These are phyloP conservation scores for Cenococcum geophilum DNA, from an alignment of 495 filamentous ascomycete species.

Conservation along the genomic window DNA sequence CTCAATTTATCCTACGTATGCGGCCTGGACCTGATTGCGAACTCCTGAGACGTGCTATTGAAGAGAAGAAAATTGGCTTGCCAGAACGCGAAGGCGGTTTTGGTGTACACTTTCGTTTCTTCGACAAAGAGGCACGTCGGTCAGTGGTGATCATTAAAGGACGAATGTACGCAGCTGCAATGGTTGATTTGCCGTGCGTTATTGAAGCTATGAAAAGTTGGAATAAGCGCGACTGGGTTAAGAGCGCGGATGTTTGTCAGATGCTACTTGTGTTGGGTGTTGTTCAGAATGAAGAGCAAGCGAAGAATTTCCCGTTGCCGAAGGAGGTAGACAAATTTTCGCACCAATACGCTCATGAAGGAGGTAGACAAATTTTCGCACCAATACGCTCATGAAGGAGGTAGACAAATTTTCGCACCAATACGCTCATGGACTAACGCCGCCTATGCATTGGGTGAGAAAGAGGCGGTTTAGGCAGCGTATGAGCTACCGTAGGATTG, in stretches of 20 bases:
- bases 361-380: constrained; percentile 57
- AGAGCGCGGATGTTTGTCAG: constrained; percentile 89
- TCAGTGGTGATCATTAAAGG: constrained; percentile 64
- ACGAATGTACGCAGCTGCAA: constrained; percentile 65
- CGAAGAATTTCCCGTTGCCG: constrained; percentile 59
- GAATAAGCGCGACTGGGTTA: constrained; percentile 87
- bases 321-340: constrained; percentile 54
- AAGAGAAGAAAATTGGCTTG: constrained; percentile 65
- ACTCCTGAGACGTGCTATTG: constrained; percentile 63
- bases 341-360: constrained; percentile 65
- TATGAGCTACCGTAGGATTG: constrained; percentile 74
- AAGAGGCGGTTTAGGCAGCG: constrained; percentile 82
- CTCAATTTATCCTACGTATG: constrained; percentile 86
- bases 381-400: constrained; percentile 66
- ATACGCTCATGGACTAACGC: constrained; percentile 88
- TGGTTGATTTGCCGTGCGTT: constrained; percentile 87
- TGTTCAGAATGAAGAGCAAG: constrained; percentile 67
- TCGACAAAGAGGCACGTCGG: constrained; percentile 67
- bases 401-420: constrained; percentile 59
- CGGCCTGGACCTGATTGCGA: constrained; percentile 77
- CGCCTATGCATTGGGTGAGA: constrained; percentile 79
- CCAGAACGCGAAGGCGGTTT: constrained; percentile 54
- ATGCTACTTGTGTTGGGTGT: constrained; percentile 79
- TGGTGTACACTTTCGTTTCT: constrained; percentile 71
- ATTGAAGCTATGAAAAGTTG: constrained; percentile 95